Evolutionary conservation across 2,329 filamentous ascomycete genomes (phyloP), one percentile per base, ranked within the genome.

Genomic region (Apiospora marii): DNA sequence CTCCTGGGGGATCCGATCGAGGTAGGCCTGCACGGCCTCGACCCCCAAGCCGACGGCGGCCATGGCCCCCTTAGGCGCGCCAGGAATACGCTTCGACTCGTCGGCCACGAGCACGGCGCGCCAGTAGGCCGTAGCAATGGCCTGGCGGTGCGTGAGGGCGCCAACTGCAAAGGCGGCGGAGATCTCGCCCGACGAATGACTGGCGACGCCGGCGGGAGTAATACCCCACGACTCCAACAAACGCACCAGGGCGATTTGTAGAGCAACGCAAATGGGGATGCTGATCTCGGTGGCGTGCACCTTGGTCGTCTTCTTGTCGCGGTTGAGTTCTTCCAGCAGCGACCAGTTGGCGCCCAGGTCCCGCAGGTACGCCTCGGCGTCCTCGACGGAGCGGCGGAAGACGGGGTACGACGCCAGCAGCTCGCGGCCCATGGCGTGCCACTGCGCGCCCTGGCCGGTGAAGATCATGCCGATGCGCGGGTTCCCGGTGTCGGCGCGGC

Each of bases 351-450:
- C 71, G n/a, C 77, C 72, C 8, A 76, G 73, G 7, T 70, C 72
- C 13, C 68, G 70, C 37, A 75, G 70, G 27, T 73, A 70, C 10
- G 64, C 13, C 14, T 78, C 75, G 4, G 77, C 72, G 68, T 69
- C 46, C 19, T 68, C 14, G 14, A 79, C 72, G 4, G 73, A 68
- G 5, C 61, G 69, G 4, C 69, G 71, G 67, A 77, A 75, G 19
- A 73, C 73, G 4, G 71, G 70, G 67, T 75, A 71, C 7, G 71
- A 73, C 10, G 64, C 72, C 4, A 80, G 16, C 0, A 82, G 71
- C 69, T 80, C 79, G 0, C 77, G 73, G 0, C 79, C 81, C 81
- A 82, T 82, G n/a, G 74, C 75, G 70, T 77, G 72, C 78, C 79
- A 83, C 46, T 49, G 46, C 19, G 46, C 46, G 1, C 46, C 46